Base-by-base conservation (phyloP, 306 rosid species). In the Leucaena leucocephala region DNA sequence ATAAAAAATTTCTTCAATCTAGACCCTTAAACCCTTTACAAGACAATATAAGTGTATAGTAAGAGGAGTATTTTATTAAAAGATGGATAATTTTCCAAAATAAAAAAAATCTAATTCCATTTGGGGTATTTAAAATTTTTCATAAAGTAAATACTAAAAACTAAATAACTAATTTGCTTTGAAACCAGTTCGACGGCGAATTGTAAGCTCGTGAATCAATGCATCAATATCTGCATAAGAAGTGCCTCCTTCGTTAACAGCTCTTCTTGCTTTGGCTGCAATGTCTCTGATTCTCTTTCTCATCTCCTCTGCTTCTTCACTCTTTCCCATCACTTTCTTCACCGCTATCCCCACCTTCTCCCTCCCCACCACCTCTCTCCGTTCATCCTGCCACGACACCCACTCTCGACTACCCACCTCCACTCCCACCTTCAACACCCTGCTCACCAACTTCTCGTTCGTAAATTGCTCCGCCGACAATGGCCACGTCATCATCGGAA, bases 401-500 rank as follows among this genome's bases (percentile, higher is more conserved):
- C 98, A 91, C 71, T 91, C 91, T n/a, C 27, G 55, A 16, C 82
- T 90, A 55, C 98, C 97, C 50, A 88, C 94, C 19, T 78, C 85
- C 3, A 88, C 87, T 27, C 96, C 96, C 57, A 81, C 67, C 71
- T 78, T 69, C 85, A 89, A 78, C 50, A 92, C 82, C 13, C 81
- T 67, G 2, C 86, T 87, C 7, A 92, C 13, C 86, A 92, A 35
- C 82, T 89, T 92, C 90, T 92, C 97, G 8, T 90, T 90, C 69
- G 58, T 79, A 58, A 90, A 92, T 34, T 92, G 93, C 82, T 92
- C 97, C 0, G 96, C 96, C 2, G 87, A 67, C 4, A 92, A 62
- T 3, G 97, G 97, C 96, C 96, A 92, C 2, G 94, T 87, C 6
- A 82, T 77, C 96, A 90, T 86, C 2, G 94, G 89, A 52, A 87